Base-by-base conservation (phyloP, 2,329 filamentous ascomycete species). In the Pseudopithomyces chartarum region DNA sequence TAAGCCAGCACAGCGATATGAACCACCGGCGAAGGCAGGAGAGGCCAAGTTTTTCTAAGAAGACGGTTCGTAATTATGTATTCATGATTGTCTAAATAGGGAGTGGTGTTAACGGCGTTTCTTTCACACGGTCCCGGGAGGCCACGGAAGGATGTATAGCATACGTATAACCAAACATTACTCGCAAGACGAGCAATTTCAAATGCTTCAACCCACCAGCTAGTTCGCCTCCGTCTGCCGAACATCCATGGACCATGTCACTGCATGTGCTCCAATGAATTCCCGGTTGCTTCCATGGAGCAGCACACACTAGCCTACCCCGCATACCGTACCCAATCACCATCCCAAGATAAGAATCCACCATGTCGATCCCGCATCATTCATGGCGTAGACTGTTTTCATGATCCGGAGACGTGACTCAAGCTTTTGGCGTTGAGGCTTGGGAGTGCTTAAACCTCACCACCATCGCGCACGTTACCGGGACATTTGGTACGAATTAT, bases 1-100 rank as follows among this genome's bases (percentile, higher is more conserved):
- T 49, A 70, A 67, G 66, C 62, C 69, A 17, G 42, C 63, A 50
- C 64, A 64, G 52, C 63, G 62, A 44, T 32, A 70, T 52, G 67
- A 64, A 22, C 57, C 63, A 43, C 65, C 66, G 58, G 61, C 67
- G 13, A 62, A 66, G 34, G 46, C 56, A 53, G 71, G 72, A 3
- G 69, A 69, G 58, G 66, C 70, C 58, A 60, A 62, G 47, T 66
- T 71, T 56, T 57, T 68, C 33, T 68, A 40, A 61, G 42, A 7
- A 22, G 13, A 29, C 13, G 42, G 22, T 23, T 44, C 23, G 19
- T 26, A 23, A 22, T 8, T 26, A 23, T n/a, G 43, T 32, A 13
- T 15, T 34, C 15, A 33, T n/a, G 10, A 46, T 46, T 11, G 23
- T 46, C 5, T 40, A 10, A 17, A 10, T 3, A 40, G 10, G 38